Evolutionary conservation across 768 basidiomycete species (phyloP), one percentile per base, ranked within the genome.

Genomic region (Mycena haematopus): DNA sequence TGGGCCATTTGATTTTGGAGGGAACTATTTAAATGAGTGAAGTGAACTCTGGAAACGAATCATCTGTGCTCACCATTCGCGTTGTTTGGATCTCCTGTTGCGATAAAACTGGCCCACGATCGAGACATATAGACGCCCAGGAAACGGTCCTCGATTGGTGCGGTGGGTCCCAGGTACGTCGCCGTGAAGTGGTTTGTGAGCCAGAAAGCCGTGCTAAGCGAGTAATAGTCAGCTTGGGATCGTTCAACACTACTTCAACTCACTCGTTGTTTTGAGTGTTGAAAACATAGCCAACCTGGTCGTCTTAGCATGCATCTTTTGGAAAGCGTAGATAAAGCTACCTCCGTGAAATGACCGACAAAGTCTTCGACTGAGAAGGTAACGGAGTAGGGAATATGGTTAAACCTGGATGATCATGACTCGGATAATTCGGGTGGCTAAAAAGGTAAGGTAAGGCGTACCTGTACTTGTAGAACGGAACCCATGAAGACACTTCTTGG

Each of bases 11-110:
- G 22, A 64, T 22, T 22, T 63, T 64, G 1, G 51, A 50, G 1
- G 62, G 45, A 4, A 67, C 66, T 67, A 25, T 14, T 38, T 1
- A 29, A n/a, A 25, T 52, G 19, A 53, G 17, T 1, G 7, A 9
- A 1, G 11, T 14, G 38, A 53, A n/a, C n/a, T n/a, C 19, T 38
- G 19, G 21, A 27, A 8, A 21, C 10, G n/a, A 9, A 15, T 45
- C 40, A 15, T 25, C 21, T 21, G 29, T 46, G 24, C 54, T 53
- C 42, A 60, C 58, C 54, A 27, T 67, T 64, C 25, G 55, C 66
- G 42, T 63, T 64, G 42, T 67, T 67, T 7, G 66, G 66, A 33
- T 67, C 66, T 10, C 66, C 62, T 9, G 66, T 67, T 27, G 66
- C 62, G 8, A 63, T 58, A 36, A 67, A 67, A 33, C 55, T 58